These are phyloP conservation scores for Amborella trichopoda DNA, from an alignment of 164 flowering plant genomes.

Conservation along the genomic window DNA sequence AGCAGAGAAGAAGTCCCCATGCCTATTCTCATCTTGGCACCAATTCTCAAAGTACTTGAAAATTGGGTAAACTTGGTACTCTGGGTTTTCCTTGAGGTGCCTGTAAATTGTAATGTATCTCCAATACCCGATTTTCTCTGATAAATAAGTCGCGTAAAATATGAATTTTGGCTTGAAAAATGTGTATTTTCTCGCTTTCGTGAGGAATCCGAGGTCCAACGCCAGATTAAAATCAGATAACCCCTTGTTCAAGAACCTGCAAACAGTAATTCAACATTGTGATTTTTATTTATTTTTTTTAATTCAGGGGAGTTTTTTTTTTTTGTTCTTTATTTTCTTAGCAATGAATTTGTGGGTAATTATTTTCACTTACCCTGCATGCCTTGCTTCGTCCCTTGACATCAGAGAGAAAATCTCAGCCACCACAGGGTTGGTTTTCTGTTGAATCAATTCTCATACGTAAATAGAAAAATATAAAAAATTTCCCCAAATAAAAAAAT, in stretches of 20 bases:
- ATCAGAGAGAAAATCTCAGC: slow-evolving; percentile 99
- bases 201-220: slow-evolving; percentile 90
- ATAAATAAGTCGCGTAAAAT: slow-evolving; percentile 90
- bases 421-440: slow-evolving; percentile 95
- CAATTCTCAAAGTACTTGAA: slow-evolving; percentile 99
- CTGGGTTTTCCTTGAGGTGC: slow-evolving; percentile 84
- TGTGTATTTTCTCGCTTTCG: slow-evolving; percentile 97
- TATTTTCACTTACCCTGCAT: slow-evolving; percentile 82
- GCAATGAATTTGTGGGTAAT: no score
- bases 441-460: slow-evolving; percentile 11
- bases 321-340: not conserved
- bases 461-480: no score
- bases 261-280: no score
- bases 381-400: slow-evolving; percentile 99
- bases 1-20: slow-evolving; percentile 98
- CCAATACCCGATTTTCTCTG: slow-evolving; percentile 99
- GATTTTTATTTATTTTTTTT: no score
- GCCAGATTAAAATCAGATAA: slow-evolving; percentile 94
- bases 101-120: slow-evolving; percentile 93
- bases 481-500: no score
- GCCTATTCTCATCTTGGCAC: slow-evolving; percentile 99
- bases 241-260: slow-evolving; percentile 97
- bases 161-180: slow-evolving; percentile 99
- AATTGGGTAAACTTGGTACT: slow-evolving; percentile 86
- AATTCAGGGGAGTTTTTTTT: no score